Percentiles rank a stretch among this genome's conserved stretches.
Conservation (phyloP, 306 rosid genomes). For the Quercus mongolica region DNA sequence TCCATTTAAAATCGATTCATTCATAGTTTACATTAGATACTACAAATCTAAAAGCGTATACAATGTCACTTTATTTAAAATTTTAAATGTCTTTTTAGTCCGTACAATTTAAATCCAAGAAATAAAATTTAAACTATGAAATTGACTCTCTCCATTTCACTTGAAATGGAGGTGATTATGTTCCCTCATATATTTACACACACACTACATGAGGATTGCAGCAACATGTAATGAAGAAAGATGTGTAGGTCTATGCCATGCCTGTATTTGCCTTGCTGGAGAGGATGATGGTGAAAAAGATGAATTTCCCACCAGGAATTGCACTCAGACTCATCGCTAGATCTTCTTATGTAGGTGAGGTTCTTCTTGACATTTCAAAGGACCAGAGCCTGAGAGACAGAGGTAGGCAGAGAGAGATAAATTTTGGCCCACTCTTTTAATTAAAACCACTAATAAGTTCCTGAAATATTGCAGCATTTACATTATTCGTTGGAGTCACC, state of each 20-base stretch:
- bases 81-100: too few relatives aligned
- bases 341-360: conserved; percentile 70
- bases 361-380: not conserved
- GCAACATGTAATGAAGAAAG: too few relatives aligned
- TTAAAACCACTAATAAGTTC: not conserved
- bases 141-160: too few relatives aligned
- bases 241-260: conserved; percentile 76
- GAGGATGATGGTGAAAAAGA: conserved; percentile 47
- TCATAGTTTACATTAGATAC: not conserved
- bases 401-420: not conserved
- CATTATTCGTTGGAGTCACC: conserved; percentile 67
- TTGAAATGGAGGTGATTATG: too few relatives aligned
- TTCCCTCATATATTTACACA: too few relatives aligned
- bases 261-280: conserved; percentile 82
- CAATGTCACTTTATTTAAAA: too few relatives aligned
- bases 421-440: not conserved
- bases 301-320: conserved; percentile 63
- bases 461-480: conserved; percentile 53
- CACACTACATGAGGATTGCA: too few relatives aligned
- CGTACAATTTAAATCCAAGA: too few relatives aligned
- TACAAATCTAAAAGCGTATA: too few relatives aligned
- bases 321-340: conserved; percentile 71
- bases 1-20: too few relatives aligned
- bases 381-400: not conserved
- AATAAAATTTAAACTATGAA: too few relatives aligned